These are phyloP conservation scores for Phragmites australis DNA, from an alignment of 176 grass and related monocot species.

Conservation along the genomic window DNA sequence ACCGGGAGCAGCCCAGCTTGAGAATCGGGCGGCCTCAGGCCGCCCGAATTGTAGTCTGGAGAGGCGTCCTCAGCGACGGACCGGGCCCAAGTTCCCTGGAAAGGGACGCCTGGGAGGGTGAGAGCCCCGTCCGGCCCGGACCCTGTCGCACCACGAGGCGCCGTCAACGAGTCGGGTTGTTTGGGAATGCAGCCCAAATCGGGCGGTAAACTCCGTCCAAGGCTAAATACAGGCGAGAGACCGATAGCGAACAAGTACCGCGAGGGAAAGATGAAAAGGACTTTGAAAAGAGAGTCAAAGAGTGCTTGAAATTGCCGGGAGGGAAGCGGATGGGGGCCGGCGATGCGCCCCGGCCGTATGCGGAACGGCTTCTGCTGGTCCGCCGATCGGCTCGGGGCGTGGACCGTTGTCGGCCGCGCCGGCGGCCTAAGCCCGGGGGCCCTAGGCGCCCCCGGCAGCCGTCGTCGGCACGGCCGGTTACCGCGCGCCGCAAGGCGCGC, in stretches of 20 bases:
- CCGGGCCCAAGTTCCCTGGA: constrained; percentile 55
- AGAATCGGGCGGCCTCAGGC: no score
- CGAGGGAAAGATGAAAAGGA: constrained; percentile 79
- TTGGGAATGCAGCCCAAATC: constrained; percentile 57
- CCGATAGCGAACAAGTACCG: constrained; percentile 67
- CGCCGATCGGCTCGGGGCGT: constrained; percentile 29
- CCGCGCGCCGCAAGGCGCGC: no score
- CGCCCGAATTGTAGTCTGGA: constrained; percentile 49
- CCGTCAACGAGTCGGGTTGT: constrained; percentile 51
- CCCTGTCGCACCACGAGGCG: constrained; percentile 62
- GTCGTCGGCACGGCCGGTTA: no score
- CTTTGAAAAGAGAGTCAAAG: constrained; percentile 89
- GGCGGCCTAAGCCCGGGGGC: not conserved
- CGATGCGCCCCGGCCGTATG: constrained; percentile 45
- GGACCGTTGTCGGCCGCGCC: not conserved
- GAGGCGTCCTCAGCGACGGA: constrained; percentile 51
- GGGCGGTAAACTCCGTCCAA: constrained; percentile 57
- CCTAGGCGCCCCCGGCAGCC: no score
- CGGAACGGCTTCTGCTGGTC: constrained; percentile 27
- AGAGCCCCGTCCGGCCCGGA: constrained; percentile 62
- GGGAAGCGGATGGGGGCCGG: constrained; percentile 77
- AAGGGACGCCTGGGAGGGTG: constrained; percentile 62
- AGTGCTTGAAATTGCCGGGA: constrained; percentile 82
- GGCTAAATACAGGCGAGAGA: constrained; percentile 65
- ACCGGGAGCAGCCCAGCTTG: constrained; percentile 26